Base-by-base conservation (phyloP, 106 monocot species). In the Allium sativum region DNA sequence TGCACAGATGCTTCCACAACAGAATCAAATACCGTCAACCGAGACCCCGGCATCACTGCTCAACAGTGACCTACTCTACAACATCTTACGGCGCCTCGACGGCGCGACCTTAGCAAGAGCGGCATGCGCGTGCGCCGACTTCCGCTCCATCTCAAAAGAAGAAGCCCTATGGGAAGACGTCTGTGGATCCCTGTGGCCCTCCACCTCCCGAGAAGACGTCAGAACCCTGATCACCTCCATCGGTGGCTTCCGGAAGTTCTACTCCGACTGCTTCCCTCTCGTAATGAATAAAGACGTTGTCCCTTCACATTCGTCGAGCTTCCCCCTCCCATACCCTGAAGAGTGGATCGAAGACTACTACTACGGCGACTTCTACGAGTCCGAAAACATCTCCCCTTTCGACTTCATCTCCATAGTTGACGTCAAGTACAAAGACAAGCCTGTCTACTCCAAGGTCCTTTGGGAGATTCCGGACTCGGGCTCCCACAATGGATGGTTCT, bases 221-320 rank as follows among this genome's bases (percentile, higher is more conserved):
- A 62, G 75, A 21, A 57, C 45, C 31, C 72, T 80, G 22, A 72
- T 80, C 44, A 68, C 75, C 13, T 75, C 75, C 41, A 72, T 75
- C 61, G 80, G 80, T 67, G 80, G 80, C 13, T 80, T 80, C 72
- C 70, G 80, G 59, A 75, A 75, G 46, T 80, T 80, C 58, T 75
- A 75, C 52, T 71, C 75, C 22, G 75, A 80, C 46, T 80, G 75
- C 58, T 80, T 75, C 51, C 75, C 80, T 48, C 75, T 75, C 22
- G 75, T 80, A 7, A 66, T 80, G n/a, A 80, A 75, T 41, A 75
- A 75, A 56, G 80, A 72, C 55, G 61, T 80, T 16, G 63, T 62
- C 44, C 55, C 67, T 7, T 45, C 64, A 22, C 64, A 72, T n/a
- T 54, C 55, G 48, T 31, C 31, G 4, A 58, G 55, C 14, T 17